These are phyloP conservation scores for Somion occarium DNA, from an alignment of 1,284 basidiomycete genomes.

Conservation along the genomic window DNA sequence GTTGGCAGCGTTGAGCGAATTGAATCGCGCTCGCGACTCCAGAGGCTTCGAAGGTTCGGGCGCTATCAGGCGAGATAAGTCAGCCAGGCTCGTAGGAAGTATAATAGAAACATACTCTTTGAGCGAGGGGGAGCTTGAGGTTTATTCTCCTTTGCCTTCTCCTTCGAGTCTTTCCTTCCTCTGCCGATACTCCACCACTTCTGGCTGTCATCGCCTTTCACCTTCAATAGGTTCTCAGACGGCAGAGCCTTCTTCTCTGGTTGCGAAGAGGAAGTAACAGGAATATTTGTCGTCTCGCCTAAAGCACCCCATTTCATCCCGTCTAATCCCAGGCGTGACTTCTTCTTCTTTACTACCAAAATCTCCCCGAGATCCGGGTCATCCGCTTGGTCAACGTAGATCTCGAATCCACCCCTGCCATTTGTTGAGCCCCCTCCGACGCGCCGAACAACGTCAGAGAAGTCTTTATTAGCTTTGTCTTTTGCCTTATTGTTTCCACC, in stretches of 20 bases:
- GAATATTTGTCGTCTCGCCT: constrained; percentile 60
- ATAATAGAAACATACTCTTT: constrained; percentile 37
- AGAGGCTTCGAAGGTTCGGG: constrained; percentile 39
- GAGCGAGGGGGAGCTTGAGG: constrained; percentile 29
- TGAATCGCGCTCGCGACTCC: constrained; percentile 44
- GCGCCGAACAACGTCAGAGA: constrained; percentile 58
- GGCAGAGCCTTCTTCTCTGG: constrained; percentile 27
- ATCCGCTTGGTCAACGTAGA: constrained; percentile 63
- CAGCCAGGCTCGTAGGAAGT: neutral
- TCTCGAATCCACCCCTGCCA: constrained; percentile 55
- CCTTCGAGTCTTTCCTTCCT: constrained; percentile 57
- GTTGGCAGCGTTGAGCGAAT: constrained; percentile 58
- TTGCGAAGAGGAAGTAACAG: constrained; percentile 15
- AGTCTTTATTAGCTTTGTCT: constrained; percentile 37
- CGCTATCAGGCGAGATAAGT: constrained; percentile 26
- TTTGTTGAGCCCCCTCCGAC: constrained; percentile 39
- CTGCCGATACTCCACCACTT: constrained; percentile 79
- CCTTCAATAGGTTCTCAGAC: constrained; percentile 31
- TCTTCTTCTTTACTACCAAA: constrained; percentile 75
- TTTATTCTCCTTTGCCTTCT: constrained; percentile 38
- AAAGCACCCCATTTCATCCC: constrained; percentile 54
- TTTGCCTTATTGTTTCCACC: constrained; percentile 28
- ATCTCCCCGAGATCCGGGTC: constrained; percentile 67
- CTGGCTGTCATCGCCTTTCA: constrained; percentile 56
- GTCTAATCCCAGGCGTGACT: constrained; percentile 57